Conservation (phyloP, 441 rosid genomes). For the Mallotus repandus region DNA sequence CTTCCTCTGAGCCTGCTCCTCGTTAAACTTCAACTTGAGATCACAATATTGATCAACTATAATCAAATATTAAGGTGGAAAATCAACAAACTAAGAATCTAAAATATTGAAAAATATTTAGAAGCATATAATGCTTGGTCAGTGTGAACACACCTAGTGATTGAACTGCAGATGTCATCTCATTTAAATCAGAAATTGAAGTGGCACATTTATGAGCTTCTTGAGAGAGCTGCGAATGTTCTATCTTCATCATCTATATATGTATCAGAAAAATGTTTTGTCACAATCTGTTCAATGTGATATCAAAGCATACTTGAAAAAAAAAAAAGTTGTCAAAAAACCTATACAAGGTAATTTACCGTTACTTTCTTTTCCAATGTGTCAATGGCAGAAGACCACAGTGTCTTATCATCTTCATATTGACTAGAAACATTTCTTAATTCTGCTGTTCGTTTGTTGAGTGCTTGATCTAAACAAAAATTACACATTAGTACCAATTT, state of each 20-base stretch:
- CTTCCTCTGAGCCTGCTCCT: constrained; percentile 73
- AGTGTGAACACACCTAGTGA: constrained; percentile 55
- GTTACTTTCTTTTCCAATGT: constrained; percentile 51
- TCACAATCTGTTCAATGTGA: constrained; percentile 9
- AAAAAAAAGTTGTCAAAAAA: background rate
- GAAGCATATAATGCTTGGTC: background rate
- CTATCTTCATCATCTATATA: constrained; percentile 62
- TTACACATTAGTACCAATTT: background rate
- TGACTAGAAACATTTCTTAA: constrained; percentile 46
- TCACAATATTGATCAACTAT: constrained; percentile 76
- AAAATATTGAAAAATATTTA: background rate
- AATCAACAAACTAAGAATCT: background rate
- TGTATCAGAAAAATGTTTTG: background rate
- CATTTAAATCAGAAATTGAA: constrained; percentile 58
- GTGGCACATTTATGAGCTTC: constrained; percentile 68
- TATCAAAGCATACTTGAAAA: constrained; percentile 5
- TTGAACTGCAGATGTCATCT: constrained; percentile 69
- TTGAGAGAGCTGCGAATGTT: constrained; percentile 61
- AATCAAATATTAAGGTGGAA: constrained; percentile 16
- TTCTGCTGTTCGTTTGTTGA: constrained; percentile 49
- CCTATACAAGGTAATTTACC: constrained; percentile 30
- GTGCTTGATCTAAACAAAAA: constrained; percentile 46
- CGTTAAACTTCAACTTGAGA: constrained; percentile 57
- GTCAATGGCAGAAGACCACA: constrained; percentile 44
- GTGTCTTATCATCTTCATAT: constrained; percentile 49